Evolutionary conservation across 2,329 filamentous ascomycete genomes (phyloP).

Genomic region (Apiospora koreana): DNA sequence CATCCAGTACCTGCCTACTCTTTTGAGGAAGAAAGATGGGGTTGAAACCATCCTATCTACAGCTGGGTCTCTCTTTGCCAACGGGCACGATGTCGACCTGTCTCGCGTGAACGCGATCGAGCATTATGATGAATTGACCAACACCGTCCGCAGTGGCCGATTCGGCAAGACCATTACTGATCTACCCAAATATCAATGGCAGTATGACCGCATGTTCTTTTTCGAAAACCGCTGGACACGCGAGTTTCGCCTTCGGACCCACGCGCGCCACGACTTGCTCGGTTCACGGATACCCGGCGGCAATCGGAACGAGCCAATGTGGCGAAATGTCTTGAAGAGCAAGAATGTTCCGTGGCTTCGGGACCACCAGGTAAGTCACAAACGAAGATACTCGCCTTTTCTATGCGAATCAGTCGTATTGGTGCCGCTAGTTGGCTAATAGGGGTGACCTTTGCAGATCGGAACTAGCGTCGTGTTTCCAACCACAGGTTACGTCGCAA

Average conservation of each 20-base stretch:
- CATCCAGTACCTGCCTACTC: not conserved
- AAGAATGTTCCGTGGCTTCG: constrained; percentile 18
- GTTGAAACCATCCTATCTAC: not conserved
- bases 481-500: constrained; percentile 17
- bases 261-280: constrained; percentile 18
- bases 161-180: constrained; percentile 8
- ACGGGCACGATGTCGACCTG: constrained; percentile 14
- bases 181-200: constrained; percentile 18
- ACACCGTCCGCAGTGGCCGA: constrained; percentile 14
- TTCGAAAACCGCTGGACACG: constrained; percentile 16
- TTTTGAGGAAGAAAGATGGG: constrained; percentile 8
- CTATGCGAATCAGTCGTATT: no score
- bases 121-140: constrained; percentile 1
- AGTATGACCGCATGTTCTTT: constrained; percentile 15
- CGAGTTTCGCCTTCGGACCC: constrained; percentile 19
- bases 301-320: constrained; percentile 17
- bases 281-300: constrained; percentile 15
- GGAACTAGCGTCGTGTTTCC: constrained; percentile 17
- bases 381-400: no score
- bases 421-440: not conserved
- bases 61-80: constrained; percentile 16
- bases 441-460: constrained; percentile 2
- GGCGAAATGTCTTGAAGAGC: constrained; percentile 18
- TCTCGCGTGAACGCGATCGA: constrained; percentile 17
- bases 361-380: not conserved